These are phyloP conservation scores for Penicillium sp. DNA, from an alignment of 2,329 filamentous ascomycete species.

Conservation along the genomic window DNA sequence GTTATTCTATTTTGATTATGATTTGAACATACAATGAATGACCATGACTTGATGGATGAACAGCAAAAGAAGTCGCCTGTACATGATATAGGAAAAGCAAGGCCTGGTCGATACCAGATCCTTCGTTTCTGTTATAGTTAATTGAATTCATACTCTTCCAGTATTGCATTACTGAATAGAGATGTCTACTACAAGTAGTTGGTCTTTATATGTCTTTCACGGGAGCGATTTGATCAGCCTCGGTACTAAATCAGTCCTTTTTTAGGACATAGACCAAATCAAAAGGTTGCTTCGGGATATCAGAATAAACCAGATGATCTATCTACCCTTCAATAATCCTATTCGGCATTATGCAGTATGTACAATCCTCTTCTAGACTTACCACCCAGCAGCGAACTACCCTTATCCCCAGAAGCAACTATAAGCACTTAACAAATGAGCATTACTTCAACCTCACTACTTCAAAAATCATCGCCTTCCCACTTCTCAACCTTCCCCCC, in stretches of 20 bases:
- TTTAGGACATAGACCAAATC: not conserved
- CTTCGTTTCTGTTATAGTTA: conserved; percentile 16
- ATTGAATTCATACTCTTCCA: conserved; percentile 2
- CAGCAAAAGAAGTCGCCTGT: conserved; percentile 21
- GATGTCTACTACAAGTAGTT: not conserved
- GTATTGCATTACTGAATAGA: not conserved
- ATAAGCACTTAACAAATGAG: not conserved
- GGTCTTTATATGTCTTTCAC: not conserved
- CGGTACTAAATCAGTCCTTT: not conserved
- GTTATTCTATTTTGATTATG: conserved; percentile 18
- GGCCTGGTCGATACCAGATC: conserved; percentile 20
- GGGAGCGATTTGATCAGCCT: not conserved
- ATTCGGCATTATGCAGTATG: not conserved
- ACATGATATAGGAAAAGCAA: conserved; percentile 22
- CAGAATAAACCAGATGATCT: not conserved
- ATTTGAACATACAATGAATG: conserved; percentile 23
- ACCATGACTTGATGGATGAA: conserved; percentile 21
- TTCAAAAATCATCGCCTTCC: conserved; percentile 24
- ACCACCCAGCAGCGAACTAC: not conserved
- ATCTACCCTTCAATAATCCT: not conserved
- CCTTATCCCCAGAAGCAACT: not conserved
- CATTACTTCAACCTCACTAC: not conserved
- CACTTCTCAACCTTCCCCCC: conserved; percentile 56
- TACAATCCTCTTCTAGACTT: not conserved
- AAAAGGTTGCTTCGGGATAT: not conserved